Conservation (phyloP, 2,329 filamentous ascomycete species). For the Dryadomyces sulphureus region DNA sequence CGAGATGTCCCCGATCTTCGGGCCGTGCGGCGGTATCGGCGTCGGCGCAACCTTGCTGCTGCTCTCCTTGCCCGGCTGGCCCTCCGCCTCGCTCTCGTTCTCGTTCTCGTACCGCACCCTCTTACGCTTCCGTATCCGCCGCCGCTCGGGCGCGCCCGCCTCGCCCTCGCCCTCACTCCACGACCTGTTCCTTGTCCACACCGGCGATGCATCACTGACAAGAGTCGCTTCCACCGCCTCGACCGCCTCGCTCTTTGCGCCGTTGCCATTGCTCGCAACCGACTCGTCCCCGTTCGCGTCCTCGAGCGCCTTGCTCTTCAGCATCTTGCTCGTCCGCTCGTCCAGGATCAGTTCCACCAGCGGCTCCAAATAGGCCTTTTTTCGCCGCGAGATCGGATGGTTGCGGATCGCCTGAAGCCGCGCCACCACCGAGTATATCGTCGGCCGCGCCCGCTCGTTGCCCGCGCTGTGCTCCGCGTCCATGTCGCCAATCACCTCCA, state of each 20-base stretch:
- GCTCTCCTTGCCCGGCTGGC: slow-evolving; percentile 18
- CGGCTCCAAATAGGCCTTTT: slow-evolving; percentile 10
- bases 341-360: slow-evolving; percentile 9
- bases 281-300: background rate
- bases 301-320: background rate
- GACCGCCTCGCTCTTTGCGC: too few species aligned
- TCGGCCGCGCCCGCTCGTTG: slow-evolving; percentile 3
- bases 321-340: slow-evolving; percentile 2
- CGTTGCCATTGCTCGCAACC: too few species aligned
- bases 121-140: slow-evolving; percentile 7
- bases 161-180: background rate
- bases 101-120: slow-evolving; percentile 4
- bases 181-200: too few species aligned
- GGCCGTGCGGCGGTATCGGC: slow-evolving; percentile 48
- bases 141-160: background rate
- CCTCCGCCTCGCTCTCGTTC: background rate
- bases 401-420: slow-evolving; percentile 8
- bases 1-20: slow-evolving; percentile 58
- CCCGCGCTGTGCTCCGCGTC: background rate
- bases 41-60: slow-evolving; percentile 37
- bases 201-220: background rate
- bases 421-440: slow-evolving; percentile 3
- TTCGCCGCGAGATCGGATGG: slow-evolving; percentile 9
- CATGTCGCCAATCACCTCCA: background rate
- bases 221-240: background rate